A percentile compares a stretch with the other conserved stretches of the same genome.
These are phyloP conservation scores for Stephania yunnanensis DNA, from an alignment of 164 flowering plant genomes.

Conservation along the genomic window DNA sequence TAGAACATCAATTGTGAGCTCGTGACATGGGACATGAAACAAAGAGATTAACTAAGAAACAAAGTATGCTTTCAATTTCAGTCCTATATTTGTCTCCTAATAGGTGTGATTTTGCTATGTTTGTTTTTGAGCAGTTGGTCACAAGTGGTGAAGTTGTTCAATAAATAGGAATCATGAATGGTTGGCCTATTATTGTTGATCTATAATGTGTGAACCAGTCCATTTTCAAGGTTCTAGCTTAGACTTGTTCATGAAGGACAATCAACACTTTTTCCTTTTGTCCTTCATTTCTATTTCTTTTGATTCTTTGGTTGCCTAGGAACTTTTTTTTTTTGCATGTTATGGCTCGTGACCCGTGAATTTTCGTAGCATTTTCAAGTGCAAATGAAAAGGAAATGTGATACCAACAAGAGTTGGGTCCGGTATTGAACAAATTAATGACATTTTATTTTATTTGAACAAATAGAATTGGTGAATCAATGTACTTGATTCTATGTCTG, in stretches of 20 bases:
- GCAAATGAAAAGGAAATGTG: background rate
- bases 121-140: too few species aligned
- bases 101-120: background rate
- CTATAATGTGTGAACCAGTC: background rate
- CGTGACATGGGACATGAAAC: background rate
- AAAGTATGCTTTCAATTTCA: background rate
- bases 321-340: background rate
- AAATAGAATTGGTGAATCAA: too few species aligned
- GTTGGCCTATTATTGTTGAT: background rate
- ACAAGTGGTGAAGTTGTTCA: background rate
- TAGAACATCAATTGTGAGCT: background rate
- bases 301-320: background rate
- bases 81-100: background rate
- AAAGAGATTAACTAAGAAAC: background rate
- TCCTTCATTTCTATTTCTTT: background rate
- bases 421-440: too few species aligned
- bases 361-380: background rate
- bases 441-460: too few species aligned
- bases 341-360: background rate
- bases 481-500: too few species aligned
- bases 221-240: background rate
- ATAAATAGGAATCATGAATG: background rate
- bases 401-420: too few species aligned
- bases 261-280: background rate
- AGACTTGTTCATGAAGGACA: background rate